Evolutionary conservation across 805 yeast species (phyloP), one percentile per base, ranked within the genome.

Genomic region (Wickerhamomyces strasburgensis): DNA sequence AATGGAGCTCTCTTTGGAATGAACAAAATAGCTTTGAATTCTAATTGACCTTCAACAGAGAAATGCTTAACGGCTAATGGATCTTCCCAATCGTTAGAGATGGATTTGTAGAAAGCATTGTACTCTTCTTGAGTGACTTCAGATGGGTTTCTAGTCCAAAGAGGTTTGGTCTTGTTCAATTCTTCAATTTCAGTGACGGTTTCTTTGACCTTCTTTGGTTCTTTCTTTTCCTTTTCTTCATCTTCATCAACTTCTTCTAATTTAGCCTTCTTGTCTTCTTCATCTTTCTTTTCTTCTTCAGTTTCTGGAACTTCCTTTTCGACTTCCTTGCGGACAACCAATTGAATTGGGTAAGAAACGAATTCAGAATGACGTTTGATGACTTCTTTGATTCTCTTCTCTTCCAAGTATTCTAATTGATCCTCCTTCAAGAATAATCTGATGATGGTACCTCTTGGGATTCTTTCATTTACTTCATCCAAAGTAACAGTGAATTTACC

Each of bases 41-140:
- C 99, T 60, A 93, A 80, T 77, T 93, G 98, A 78, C 99, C 99
- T 76, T 93, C 99, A 61, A 93, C 99, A 35, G 96, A 86, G 79
- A 93, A 93, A 74, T 93, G 99, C 80, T 93, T 93, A 54, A 93
- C 98, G 53, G 97, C 97, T 65, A 93, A 80, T 71, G 96, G 99
- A 66, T 93, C 98, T 75, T 93, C 98, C 98, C 98, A 93, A 72
- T 93, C 99, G 72, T 93, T 93, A 40, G 98, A 89, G 62, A 93
- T 93, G 35, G 98, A 88, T 77, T 93, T 93, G 85, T 93, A 93
- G 84, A 93, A 93, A 43, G 98, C 94, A 60, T 93, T 90, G 79
- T 93, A 93, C 73, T 93, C 99, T 52, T 93, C 98, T 75, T 87
- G 89, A 49, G 96, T 78, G 54, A 93, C 95, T 49, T 93, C 99